These are phyloP conservation scores for Fusarium algeriense DNA, from an alignment of 2,329 filamentous ascomycete genomes.

Conservation along the genomic window DNA sequence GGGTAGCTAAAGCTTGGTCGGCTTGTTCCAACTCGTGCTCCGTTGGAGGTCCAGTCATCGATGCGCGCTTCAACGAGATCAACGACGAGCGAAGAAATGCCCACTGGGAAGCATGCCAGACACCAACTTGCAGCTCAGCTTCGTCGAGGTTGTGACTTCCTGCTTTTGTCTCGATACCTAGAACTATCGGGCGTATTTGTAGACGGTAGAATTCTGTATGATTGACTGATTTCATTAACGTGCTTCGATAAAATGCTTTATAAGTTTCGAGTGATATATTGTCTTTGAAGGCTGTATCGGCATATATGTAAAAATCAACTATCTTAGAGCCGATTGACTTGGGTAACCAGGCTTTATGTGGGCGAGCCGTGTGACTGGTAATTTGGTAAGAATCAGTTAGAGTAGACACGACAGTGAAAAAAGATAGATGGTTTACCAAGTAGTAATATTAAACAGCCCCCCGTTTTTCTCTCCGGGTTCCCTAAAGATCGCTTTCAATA, in stretches of 20 bases:
- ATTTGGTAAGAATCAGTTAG: neutral
- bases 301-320: neutral
- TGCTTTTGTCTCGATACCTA: conserved; percentile 3
- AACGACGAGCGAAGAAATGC: neutral
- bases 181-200: neutral
- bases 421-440: neutral
- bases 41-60: neutral
- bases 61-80: neutral
- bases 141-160: neutral
- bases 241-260: neutral
- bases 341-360: neutral
- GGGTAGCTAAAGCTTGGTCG: neutral
- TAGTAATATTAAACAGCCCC: neutral
- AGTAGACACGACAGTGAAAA: neutral
- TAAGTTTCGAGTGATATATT: neutral
- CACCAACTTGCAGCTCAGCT: neutral
- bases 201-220: conserved; percentile 1
- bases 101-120: neutral
- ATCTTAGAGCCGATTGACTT: neutral
- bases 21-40: neutral
- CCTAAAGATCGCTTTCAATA: neutral
- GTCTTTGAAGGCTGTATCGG: neutral
- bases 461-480: neutral
- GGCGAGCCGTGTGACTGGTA: neutral
- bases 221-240: neutral